A percentile compares a stretch with the other conserved stretches of the same genome.
Conservation (phyloP, 495 filamentous ascomycete species). For the Hypoxylon subgilvum region DNA sequence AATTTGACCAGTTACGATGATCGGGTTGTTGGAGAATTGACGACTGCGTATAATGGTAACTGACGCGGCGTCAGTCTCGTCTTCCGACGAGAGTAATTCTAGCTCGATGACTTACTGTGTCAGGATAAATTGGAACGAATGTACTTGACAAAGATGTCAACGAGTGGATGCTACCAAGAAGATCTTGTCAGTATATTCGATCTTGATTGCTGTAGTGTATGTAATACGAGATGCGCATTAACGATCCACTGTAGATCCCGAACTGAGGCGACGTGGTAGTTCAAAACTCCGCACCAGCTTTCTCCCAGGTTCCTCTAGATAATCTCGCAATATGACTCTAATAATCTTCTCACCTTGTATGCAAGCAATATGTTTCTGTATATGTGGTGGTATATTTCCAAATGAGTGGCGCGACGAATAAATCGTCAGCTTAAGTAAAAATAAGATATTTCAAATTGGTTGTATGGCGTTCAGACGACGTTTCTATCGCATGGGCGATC, state of each 20-base stretch:
- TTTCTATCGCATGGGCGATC: slow-evolving; percentile 38
- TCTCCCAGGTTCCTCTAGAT: neutral
- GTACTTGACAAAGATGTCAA: slow-evolving; percentile 69
- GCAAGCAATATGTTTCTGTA: slow-evolving; percentile 29
- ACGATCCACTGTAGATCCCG: slow-evolving; percentile 33
- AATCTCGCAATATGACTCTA: neutral
- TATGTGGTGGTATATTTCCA: slow-evolving; percentile 23
- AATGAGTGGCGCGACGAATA: slow-evolving; percentile 40
- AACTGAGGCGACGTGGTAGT: slow-evolving; percentile 4
- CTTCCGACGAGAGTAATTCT: slow-evolving; percentile 8
- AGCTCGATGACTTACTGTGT: slow-evolving; percentile 54
- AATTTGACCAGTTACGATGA: slow-evolving; percentile 17
- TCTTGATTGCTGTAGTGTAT: slow-evolving; percentile 4
- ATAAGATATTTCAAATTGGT: slow-evolving; percentile 13
- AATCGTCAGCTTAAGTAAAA: slow-evolving; percentile 36
- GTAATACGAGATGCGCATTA: slow-evolving; percentile 13
- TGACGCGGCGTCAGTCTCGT: slow-evolving; percentile 41
- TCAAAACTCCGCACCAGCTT: slow-evolving; percentile 21
- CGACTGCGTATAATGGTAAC: slow-evolving; percentile 39
- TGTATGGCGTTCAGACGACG: slow-evolving; percentile 36
- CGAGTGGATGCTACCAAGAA: slow-evolving; percentile 57
- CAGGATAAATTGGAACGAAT: slow-evolving; percentile 62
- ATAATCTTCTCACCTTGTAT: slow-evolving; percentile 35
- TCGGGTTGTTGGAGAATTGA: slow-evolving; percentile 26
- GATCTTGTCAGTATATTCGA: slow-evolving; percentile 36